Base-by-base conservation (phyloP, 2,329 filamentous ascomycete genomes). In the Cytospora piceae region DNA sequence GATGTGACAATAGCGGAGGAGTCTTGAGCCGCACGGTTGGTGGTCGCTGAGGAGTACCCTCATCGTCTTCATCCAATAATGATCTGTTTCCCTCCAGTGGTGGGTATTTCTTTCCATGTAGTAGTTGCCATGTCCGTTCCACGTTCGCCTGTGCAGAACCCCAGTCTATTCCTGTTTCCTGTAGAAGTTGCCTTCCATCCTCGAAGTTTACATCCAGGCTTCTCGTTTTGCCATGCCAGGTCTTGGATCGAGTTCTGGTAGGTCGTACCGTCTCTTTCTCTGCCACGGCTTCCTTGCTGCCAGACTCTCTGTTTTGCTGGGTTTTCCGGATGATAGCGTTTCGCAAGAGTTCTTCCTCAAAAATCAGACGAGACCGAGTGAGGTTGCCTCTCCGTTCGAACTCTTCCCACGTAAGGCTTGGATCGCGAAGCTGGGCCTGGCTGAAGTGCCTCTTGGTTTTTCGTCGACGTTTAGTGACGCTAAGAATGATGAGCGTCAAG, bases 301-400 rank as follows among this genome's bases (percentile, higher is more conserved):
- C 58, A 22, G 70, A 73, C 12, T 61, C 62, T n/a, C 69, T 68
- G 61, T 68, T 70, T 61, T 71, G 69, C 6, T 70, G 68, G 8
- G 69, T 70, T 58, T 72, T 72, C 17, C 66, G 63, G 32, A 72
- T 69, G 22, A 72, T 69, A 46, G 54, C 63, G 54, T 57, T 63
- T 14, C 71, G 69, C 61, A 70, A 69, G n/a, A 68, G 22, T 32
- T 72, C 70, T 24, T 70, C 69, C 32, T 71, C 71, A 31, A 70
- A 58, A 7, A 72, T 27, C 17, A 71, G 29, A 8, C 67, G 66
- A 5, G 71, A 71, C 20, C 61, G 66, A 17, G 67, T 71, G 42
- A 70, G 61, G 31, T 67, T 68, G 49, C 64, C 56, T 29, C 68
- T 64, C 24, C 68, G 64, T 24, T 64, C 64, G 51, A 70, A 68